phyloP scores from a whole-genome alignment of 2,329 filamentous ascomycete species.

The Fusarium sp. region DNA sequence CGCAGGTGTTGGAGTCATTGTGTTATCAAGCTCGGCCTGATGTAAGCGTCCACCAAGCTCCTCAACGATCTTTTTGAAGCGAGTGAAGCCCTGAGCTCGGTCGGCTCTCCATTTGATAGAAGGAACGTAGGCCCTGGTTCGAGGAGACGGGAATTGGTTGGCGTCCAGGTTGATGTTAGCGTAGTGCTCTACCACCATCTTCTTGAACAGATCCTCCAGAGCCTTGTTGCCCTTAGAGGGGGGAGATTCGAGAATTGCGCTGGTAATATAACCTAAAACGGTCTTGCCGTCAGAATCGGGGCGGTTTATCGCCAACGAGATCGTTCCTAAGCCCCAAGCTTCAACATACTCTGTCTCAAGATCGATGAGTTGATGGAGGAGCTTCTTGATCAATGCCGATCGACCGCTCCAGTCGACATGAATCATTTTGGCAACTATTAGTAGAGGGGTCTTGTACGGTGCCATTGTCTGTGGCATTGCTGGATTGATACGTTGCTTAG shows the following conservation, averaged over 20 bases:
- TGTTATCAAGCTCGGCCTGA: neutral
- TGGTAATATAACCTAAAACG: neutral
- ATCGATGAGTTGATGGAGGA: neutral
- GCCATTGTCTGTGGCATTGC: constrained; percentile 9
- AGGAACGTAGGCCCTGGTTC: neutral
- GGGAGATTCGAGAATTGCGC: neutral
- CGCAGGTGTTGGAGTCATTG: too few species aligned
- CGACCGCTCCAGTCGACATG: constrained; percentile 7
- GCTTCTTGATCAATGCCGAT: neutral
- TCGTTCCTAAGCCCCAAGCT: neutral
- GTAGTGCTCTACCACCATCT: neutral
- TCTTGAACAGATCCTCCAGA: neutral
- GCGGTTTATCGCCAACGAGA: neutral
- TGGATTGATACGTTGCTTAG: neutral
- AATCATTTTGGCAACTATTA: neutral
- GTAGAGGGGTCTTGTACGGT: neutral
- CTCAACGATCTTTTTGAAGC: neutral
- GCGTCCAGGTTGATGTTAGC: constrained; percentile 13
- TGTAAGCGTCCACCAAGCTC: neutral
- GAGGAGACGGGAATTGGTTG: neutral
- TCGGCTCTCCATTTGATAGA: constrained; percentile 1
- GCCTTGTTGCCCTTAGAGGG: neutral
- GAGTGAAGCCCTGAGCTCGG: neutral
- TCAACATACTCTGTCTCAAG: neutral
- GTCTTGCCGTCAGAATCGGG: neutral